These are phyloP conservation scores for Quercus gilva DNA, from an alignment of 306 rosid genomes.

Conservation along the genomic window DNA sequence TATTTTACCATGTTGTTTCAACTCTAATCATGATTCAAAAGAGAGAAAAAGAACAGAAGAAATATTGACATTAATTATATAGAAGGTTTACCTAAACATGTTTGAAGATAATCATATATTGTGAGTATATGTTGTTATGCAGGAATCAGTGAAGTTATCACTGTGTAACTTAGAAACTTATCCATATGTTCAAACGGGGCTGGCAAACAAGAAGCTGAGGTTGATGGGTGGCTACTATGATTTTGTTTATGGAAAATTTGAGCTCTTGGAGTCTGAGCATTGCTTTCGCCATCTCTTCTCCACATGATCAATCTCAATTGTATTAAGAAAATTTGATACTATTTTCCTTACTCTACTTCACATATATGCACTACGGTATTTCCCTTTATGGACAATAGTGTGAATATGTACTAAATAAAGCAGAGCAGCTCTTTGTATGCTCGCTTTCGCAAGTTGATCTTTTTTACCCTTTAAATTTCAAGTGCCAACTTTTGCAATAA, in stretches of 20 bases:
- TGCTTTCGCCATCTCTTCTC: constrained; percentile 20
- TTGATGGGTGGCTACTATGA: constrained; percentile 62
- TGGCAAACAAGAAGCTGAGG: constrained; percentile 16
- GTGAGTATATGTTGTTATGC: constrained; percentile 3
- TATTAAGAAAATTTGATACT: neutral
- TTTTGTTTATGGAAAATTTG: constrained; percentile 50
- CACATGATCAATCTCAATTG: neutral
- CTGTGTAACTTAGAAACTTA: constrained; percentile 41
- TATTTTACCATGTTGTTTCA: neutral
- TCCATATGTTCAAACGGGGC: constrained; percentile 42
- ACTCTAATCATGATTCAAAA: neutral
- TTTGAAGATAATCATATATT: neutral
- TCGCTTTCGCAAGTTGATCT: neutral
- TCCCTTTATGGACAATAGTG: too few relatives aligned
- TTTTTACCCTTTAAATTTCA: neutral
- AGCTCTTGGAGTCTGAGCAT: constrained; percentile 45
- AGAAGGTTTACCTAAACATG: neutral
- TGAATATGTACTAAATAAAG: neutral
- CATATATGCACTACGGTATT: too few relatives aligned
- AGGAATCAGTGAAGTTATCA: constrained; percentile 72
- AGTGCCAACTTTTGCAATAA: too few relatives aligned
- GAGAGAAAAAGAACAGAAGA: neutral
- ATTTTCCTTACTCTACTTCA: too few relatives aligned
- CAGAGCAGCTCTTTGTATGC: neutral
- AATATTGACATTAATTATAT: neutral